Conservation (phyloP, 1,139 yeast species). For the Hemisphaericaspora xylofermentans region DNA sequence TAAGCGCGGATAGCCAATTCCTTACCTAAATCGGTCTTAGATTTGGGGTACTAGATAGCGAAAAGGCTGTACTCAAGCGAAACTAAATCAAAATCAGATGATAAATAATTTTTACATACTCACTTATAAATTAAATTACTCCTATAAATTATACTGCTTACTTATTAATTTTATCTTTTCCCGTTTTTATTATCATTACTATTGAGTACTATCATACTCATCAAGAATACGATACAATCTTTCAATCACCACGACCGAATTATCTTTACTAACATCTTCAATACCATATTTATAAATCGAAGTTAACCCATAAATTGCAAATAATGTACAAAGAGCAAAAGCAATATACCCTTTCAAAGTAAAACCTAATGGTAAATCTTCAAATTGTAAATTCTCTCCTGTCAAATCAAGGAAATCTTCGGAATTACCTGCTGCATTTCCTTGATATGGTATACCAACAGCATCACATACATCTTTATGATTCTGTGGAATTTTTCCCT, state of each 20-base stretch:
- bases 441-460: conserved; percentile 44
- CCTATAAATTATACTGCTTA: no score
- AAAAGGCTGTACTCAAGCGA: conserved; percentile 1
- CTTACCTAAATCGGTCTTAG: not conserved
- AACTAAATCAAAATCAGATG: no score
- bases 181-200: conserved; percentile 6
- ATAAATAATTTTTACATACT: no score
- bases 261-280: conserved; percentile 60
- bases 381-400: conserved; percentile 56
- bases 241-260: conserved; percentile 52
- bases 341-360: conserved; percentile 70
- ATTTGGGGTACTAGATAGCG: conserved; percentile 1
- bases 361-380: conserved; percentile 65
- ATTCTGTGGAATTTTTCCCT: conserved; percentile 39
- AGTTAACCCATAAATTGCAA: conserved; percentile 77
- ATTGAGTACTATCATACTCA: conserved; percentile 26
- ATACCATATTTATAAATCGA: conserved; percentile 81
- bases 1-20: not conserved
- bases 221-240: conserved; percentile 48
- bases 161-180: no score
- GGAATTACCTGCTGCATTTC: conserved; percentile 78
- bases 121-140: no score
- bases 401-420: conserved; percentile 52
- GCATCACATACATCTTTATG: conserved; percentile 48
- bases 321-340: conserved; percentile 59